A percentile compares a stretch with the other conserved stretches of the same genome.
Evolutionary conservation across 106 monocot species (phyloP).

Genomic region (Dioscorea dumetorum): DNA sequence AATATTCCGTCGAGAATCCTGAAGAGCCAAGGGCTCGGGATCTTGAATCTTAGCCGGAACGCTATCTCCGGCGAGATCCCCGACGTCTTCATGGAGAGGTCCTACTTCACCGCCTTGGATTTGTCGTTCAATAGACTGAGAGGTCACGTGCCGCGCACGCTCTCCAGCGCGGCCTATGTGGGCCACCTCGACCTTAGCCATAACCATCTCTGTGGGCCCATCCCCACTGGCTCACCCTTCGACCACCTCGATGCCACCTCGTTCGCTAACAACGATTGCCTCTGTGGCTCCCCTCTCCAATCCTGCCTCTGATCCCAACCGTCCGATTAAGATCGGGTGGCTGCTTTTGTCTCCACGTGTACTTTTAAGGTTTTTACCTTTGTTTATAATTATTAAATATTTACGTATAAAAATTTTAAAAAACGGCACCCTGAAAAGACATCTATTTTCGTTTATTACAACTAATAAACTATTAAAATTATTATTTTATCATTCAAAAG

Average conservation of each 20-base stretch:
- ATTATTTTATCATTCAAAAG: too few species aligned
- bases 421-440: too few species aligned
- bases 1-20: background rate
- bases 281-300: conserved; percentile 70
- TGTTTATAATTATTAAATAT: too few species aligned
- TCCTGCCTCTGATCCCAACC: conserved; percentile 16
- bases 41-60: conserved; percentile 20
- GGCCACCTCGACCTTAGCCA: conserved; percentile 91
- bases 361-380: too few species aligned
- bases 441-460: too few species aligned
- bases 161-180: conserved; percentile 43
- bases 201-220: conserved; percentile 75
- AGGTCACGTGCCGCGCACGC: conserved; percentile 49
- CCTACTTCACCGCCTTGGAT: conserved; percentile 19
- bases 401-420: too few species aligned
- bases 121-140: conserved; percentile 23
- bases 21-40: background rate
- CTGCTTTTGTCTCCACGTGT: too few species aligned
- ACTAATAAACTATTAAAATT: too few species aligned
- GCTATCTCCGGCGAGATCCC: conserved; percentile 5
- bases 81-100: conserved; percentile 12
- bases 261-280: conserved; percentile 63
- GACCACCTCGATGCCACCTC: conserved; percentile 64
- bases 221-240: conserved; percentile 64
- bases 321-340: background rate